Conservation (phyloP, 164 flowering plant species). For the Chimonanthus salicifolius region DNA sequence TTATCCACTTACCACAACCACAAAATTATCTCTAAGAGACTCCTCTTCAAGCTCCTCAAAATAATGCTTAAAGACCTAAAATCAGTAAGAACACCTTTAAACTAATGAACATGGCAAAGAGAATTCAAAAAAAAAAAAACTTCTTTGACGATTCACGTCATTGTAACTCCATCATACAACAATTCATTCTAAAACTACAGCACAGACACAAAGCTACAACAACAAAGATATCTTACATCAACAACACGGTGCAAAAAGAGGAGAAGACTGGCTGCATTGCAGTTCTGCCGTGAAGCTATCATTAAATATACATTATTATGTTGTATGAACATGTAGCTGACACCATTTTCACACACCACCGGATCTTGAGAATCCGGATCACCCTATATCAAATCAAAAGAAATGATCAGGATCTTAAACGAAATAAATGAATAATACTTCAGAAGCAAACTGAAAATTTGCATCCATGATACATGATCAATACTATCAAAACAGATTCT, state of each 20-base stretch:
- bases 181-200: not conserved
- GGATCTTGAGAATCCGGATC: conserved; percentile 95
- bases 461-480: no score
- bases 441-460: no score
- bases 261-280: conserved; percentile 91
- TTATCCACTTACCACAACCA: conserved; percentile 74
- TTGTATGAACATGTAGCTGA: conserved; percentile 85
- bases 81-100: not conserved
- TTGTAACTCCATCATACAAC: no score
- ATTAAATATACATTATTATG: conserved; percentile 88
- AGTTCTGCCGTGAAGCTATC: conserved; percentile 93
- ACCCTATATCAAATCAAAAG: conserved; percentile 42
- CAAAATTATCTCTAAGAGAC: conserved; percentile 94
- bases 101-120: not conserved
- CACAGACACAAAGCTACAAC: not conserved
- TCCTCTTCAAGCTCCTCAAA: conserved; percentile 97
- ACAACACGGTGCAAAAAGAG: conserved; percentile 88
- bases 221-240: conserved; percentile 55
- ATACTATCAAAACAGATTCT: no score
- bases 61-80: conserved; percentile 90
- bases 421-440: no score
- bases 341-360: conserved; percentile 85
- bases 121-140: not conserved
- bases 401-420: not conserved
- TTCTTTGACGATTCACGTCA: no score